Percentiles rank a stretch among this genome's conserved stretches.
Evolutionary conservation across 2,329 filamentous ascomycete genomes (phyloP).

Genomic region (Aureobasidium namibiae): DNA sequence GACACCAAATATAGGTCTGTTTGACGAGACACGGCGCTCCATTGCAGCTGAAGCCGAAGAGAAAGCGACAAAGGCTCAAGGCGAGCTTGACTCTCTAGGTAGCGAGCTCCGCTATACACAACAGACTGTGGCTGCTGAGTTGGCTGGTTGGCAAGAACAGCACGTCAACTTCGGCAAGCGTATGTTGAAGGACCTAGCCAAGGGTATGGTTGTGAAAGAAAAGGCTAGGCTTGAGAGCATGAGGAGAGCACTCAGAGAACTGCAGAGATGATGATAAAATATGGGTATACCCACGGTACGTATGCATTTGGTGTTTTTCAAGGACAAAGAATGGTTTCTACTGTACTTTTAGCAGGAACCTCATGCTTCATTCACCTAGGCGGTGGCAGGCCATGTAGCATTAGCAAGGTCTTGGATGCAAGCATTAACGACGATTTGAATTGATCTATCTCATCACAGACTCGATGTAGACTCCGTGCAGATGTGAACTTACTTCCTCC

Average conservation of each 20-base stretch:
- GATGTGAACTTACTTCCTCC: background rate
- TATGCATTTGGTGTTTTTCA: background rate
- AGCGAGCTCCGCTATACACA: constrained; percentile 85
- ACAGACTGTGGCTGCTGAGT: constrained; percentile 81
- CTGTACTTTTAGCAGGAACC: constrained; percentile 1
- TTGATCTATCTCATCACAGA: background rate
- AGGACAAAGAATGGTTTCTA: background rate
- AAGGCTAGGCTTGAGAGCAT: constrained; percentile 71
- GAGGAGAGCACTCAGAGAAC: constrained; percentile 63
- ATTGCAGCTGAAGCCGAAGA: constrained; percentile 78
- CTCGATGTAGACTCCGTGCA: background rate
- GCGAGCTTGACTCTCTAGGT: constrained; percentile 65
- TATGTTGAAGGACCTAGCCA: constrained; percentile 68
- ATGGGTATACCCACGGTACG: background rate
- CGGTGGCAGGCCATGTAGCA: constrained; percentile 1
- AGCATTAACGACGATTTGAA: background rate
- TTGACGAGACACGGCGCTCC: constrained; percentile 80
- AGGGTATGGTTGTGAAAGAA: constrained; percentile 71
- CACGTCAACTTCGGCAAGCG: constrained; percentile 68
- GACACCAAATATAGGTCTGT: constrained; percentile 55
- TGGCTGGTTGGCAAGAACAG: constrained; percentile 90
- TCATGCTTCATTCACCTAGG: background rate
- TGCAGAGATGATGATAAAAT: constrained; percentile 18
- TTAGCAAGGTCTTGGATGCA: background rate
- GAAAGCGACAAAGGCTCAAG: constrained; percentile 60